Percentiles rank a stretch among this genome's conserved stretches.
phyloP scores from a whole-genome alignment of 2,329 filamentous ascomycete species.

The Pseudogymnoascus sp. region DNA sequence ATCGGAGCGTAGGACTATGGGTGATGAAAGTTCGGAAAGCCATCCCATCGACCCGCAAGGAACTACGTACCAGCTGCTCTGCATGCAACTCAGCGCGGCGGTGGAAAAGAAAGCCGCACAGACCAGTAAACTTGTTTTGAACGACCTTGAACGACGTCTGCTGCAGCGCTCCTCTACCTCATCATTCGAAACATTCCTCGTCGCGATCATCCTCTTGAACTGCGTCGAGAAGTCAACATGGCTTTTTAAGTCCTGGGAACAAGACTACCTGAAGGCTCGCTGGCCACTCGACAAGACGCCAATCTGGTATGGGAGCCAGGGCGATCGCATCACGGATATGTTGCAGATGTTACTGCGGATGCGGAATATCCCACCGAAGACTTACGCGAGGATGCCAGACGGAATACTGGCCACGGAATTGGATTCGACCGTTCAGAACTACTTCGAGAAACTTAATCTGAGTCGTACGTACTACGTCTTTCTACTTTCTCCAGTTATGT shows the following conservation, averaged over 20 bases:
- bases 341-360: conserved; percentile 56
- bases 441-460: conserved; percentile 49
- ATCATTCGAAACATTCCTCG: conserved; percentile 54
- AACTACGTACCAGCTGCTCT: conserved; percentile 48
- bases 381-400: conserved; percentile 36
- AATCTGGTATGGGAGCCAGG: conserved; percentile 49
- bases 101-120: conserved; percentile 56
- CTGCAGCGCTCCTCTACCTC: conserved; percentile 54
- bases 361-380: conserved; percentile 51
- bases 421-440: conserved; percentile 38
- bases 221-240: conserved; percentile 62
- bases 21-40: conserved; percentile 27
- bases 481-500: too few relatives aligned
- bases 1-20: conserved; percentile 40
- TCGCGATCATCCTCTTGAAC: conserved; percentile 55
- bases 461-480: conserved; percentile 41
- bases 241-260: conserved; percentile 62
- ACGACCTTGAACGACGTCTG: conserved; percentile 52
- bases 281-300: conserved; percentile 57
- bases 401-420: conserved; percentile 40
- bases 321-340: conserved; percentile 49
- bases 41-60: conserved; percentile 36
- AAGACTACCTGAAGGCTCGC: conserved; percentile 44
- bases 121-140: conserved; percentile 51
- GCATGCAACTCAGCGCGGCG: conserved; percentile 56